A percentile compares a stretch with the other conserved stretches of the same genome.
These are phyloP conservation scores for Paratinospora sagittata DNA, from an alignment of 164 flowering plant species.

Conservation along the genomic window DNA sequence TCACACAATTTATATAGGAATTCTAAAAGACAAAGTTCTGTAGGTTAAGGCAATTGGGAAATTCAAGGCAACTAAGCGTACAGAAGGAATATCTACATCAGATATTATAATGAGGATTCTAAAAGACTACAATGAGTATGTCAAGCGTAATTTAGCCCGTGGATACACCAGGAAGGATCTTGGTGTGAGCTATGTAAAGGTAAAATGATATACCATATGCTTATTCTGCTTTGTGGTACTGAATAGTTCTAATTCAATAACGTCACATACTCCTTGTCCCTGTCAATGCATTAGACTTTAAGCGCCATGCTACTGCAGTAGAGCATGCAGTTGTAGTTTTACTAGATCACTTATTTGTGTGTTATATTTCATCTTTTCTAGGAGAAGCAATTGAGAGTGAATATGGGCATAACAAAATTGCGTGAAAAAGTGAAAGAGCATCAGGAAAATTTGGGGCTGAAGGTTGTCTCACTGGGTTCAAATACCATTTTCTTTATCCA, in stretches of 20 bases:
- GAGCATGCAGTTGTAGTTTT: neutral
- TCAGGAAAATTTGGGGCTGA: constrained; percentile 68
- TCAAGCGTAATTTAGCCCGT: constrained; percentile 89
- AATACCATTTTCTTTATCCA: neutral
- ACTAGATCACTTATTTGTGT: neutral
- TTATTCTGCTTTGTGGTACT: neutral
- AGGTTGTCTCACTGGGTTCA: constrained; percentile 8
- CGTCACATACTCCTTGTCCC: constrained; percentile 10
- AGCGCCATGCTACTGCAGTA: neutral
- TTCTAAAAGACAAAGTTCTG: neutral
- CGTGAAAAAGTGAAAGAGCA: constrained; percentile 95
- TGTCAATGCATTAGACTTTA: neutral
- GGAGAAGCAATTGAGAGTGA: constrained; percentile 90
- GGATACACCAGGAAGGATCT: constrained; percentile 95
- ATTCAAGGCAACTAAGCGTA: constrained; percentile 77
- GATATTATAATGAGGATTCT: constrained; percentile 87
- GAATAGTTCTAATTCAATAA: neutral
- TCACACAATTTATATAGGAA: neutral
- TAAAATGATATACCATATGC: neutral
- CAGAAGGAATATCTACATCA: constrained; percentile 86
- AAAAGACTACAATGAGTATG: constrained; percentile 92
- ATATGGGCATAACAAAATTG: constrained; percentile 75
- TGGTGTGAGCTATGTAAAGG: constrained; percentile 95
- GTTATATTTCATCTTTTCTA: constrained; percentile 11
- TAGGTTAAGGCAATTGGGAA: constrained; percentile 71